Base-by-base conservation (phyloP, 768 basidiomycete species). In the Mycena metata region DNA sequence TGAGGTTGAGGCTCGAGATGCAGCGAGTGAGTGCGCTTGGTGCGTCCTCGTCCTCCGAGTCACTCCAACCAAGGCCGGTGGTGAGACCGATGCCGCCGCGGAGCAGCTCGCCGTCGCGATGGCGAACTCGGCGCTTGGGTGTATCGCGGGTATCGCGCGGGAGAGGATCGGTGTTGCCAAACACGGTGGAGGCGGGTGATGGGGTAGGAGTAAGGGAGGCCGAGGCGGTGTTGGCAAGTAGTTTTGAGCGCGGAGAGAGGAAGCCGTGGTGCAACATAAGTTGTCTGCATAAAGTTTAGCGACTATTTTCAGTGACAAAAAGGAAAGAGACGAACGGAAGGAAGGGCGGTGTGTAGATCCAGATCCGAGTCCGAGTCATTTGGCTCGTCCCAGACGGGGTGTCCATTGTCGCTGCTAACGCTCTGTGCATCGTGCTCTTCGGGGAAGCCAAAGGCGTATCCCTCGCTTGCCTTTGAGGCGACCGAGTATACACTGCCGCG, bases 1-100 rank as follows among this genome's bases (percentile, higher is more conserved):
- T 30, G 19, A 91, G 79, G 71, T 86, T 85, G 58, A 91, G 84
- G 0, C 83, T 78, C 6, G 90, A 91, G 8, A 92, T 78, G 10
- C 90, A 87, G 12, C 85, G 83, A 0, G 91, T 91, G 15, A 92
- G 83, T 2, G 88, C 83, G 0, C 89, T 90, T 7, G 90, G 90
- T 0, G 90, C 90, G 64, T 90, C 89, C 81, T 92, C 91, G 76
- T 91, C 91, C 80, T 91, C 91, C 88, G 89, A 90, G 72, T 92
- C 91, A 72, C 90, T 91, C 91, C 91, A 92, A 0, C 91, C 91
- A 16, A 92, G 77, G 8, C 91, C 91, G 10, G 91, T 92, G 6
- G 91, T 92, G 60, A 92, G 74, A 2, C 91, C 91, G 59, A 91
- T 84, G 2, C 91, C 91, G 1, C 89, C 91, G 54, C 81, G 77